phyloP scores from a whole-genome alignment of 352 stramenopile species.

The Globisporangium recalcitrans region DNA sequence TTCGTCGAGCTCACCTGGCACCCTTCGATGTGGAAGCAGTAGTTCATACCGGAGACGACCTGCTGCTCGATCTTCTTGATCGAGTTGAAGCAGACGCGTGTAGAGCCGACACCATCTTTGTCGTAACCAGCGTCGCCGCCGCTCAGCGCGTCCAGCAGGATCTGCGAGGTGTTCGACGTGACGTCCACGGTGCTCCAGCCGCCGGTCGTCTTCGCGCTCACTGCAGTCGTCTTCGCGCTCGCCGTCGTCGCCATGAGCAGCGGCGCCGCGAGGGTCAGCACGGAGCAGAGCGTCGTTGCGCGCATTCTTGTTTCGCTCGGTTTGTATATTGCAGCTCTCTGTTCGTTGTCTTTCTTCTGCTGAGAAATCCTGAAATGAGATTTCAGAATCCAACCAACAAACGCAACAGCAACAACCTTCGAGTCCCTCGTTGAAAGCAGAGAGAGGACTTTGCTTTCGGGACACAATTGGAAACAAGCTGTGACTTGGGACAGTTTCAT shows the following conservation, averaged over 20 bases:
- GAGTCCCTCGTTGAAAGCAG: too few relatives aligned
- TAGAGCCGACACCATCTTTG: slow-evolving; percentile 20
- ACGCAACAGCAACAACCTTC: not conserved
- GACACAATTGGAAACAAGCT: not conserved
- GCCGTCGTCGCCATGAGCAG: not conserved
- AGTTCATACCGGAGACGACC: slow-evolving; percentile 74
- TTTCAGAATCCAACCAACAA: not conserved
- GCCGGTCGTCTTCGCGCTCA: slow-evolving; percentile 1
- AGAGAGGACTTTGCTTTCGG: not conserved
- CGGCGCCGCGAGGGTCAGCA: not conserved
- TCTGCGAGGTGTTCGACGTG: slow-evolving; percentile 1
- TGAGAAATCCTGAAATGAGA: not conserved
- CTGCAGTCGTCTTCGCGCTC: not conserved
- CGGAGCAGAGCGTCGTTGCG: not conserved
- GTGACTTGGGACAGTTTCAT: not conserved
- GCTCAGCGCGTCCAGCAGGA: slow-evolving; percentile 10
- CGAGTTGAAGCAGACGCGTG: slow-evolving; percentile 39
- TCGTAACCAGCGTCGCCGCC: slow-evolving; percentile 18
- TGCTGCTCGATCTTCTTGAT: slow-evolving; percentile 27
- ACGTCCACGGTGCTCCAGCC: slow-evolving; percentile 1
- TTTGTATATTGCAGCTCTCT: not conserved
- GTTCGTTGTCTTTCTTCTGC: not conserved
- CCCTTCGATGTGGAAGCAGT: slow-evolving; percentile 58
- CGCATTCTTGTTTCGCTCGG: not conserved
- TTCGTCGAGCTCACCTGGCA: slow-evolving; percentile 31